Evolutionary conservation across 2,329 filamentous ascomycete genomes (phyloP).

Genomic region (Claviceps sorghi): DNA sequence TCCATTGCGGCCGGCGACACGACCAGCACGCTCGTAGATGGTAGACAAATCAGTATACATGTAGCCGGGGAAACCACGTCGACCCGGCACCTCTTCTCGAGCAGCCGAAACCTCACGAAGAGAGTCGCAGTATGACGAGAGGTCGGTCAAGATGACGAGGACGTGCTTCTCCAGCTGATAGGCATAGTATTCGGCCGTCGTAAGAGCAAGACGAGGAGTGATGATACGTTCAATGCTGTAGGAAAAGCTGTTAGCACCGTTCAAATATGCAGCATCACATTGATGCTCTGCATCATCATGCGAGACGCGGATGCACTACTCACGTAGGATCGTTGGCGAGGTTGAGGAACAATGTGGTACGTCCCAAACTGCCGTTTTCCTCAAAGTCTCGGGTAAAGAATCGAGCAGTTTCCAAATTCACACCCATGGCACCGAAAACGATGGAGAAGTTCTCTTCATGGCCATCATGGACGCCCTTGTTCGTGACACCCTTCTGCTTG

Average conservation of each 20-base stretch:
- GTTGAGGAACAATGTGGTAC: constrained; percentile 94
- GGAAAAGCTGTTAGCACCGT: neutral
- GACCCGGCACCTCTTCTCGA: constrained; percentile 95
- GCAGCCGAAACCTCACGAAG: constrained; percentile 97
- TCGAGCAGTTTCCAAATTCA: constrained; percentile 95
- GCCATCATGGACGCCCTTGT: constrained; percentile 89
- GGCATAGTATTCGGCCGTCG: constrained; percentile 98
- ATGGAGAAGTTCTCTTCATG: constrained; percentile 99
- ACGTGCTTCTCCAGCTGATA: constrained; percentile 99
- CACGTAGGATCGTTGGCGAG: constrained; percentile 97
- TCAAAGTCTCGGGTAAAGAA: constrained; percentile 99
- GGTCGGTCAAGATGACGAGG: constrained; percentile 91
- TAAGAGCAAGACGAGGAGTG: constrained; percentile 92
- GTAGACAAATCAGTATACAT: constrained; percentile 99
- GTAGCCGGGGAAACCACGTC: constrained; percentile 98
- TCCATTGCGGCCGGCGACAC: constrained; percentile 90
- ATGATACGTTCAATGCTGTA: constrained; percentile 96
- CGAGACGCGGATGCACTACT: constrained; percentile 19
- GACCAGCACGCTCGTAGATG: constrained; percentile 97
- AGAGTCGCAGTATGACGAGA: constrained; percentile 96
- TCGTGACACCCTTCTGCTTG: constrained; percentile 59
- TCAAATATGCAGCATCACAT: neutral
- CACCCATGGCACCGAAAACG: constrained; percentile 99
- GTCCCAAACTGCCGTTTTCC: constrained; percentile 97
- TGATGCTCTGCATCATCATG: neutral